phyloP scores from a whole-genome alignment of 805 yeast species.

The Pichia deserticola region DNA sequence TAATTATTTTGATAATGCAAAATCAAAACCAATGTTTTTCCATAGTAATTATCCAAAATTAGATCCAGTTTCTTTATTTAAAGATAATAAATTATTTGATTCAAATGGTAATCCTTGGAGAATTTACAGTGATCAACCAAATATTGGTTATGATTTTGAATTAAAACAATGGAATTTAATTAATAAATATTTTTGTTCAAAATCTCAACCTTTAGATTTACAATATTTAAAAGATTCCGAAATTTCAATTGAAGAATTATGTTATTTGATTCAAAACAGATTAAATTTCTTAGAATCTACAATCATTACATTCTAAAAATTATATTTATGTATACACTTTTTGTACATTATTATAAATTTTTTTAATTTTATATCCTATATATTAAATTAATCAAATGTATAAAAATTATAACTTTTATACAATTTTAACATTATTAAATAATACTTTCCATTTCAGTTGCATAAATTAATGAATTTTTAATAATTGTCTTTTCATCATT shows the following conservation, averaged over 20 bases:
- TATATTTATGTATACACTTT: too few relatives aligned
- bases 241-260: conserved; percentile 21
- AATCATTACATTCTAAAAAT: not conserved
- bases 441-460: conserved; percentile 87
- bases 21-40: conserved; percentile 32
- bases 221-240: conserved; percentile 16
- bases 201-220: conserved; percentile 16
- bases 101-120: conserved; percentile 18
- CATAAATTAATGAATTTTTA: conserved; percentile 73
- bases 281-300: conserved; percentile 1
- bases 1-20: conserved; percentile 19
- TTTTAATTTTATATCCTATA: not conserved
- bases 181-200: conserved; percentile 30
- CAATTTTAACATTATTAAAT: conserved; percentile 37
- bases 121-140: conserved; percentile 25
- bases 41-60: conserved; percentile 51
- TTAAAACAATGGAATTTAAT: conserved; percentile 50
- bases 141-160: conserved; percentile 47
- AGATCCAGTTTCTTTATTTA: conserved; percentile 35
- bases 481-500: conserved; percentile 44
- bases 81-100: conserved; percentile 29
- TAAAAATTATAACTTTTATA: not conserved
- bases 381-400: too few relatives aligned
- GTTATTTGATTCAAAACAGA: not conserved
- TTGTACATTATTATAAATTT: not conserved